phyloP scores from a whole-genome alignment of 371 early-diverging fungal species.

The Chytridium lagenaria region DNA sequence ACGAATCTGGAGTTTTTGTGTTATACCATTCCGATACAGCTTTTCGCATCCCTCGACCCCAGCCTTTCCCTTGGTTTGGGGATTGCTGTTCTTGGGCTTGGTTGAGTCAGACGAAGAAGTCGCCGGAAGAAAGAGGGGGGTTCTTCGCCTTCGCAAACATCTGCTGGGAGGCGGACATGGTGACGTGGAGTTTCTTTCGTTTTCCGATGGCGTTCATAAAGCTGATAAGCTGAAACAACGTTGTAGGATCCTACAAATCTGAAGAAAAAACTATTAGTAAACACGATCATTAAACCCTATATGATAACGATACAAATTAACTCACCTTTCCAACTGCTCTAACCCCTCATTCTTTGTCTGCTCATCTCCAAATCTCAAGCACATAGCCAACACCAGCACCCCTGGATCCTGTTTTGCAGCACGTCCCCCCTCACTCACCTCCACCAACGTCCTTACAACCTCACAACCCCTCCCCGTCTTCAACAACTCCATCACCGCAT shows the following conservation, averaged over 20 bases:
- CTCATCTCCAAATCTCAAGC: conserved; percentile 12
- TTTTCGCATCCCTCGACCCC: conserved; percentile 15
- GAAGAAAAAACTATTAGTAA: too few species aligned
- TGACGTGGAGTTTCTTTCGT: background rate
- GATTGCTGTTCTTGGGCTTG: conserved; percentile 21
- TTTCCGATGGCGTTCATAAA: background rate
- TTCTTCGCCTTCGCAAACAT: background rate
- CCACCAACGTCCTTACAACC: conserved; percentile 16
- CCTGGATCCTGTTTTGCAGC: conserved; percentile 28
- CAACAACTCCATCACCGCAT: conserved; percentile 13
- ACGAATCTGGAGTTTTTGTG: background rate
- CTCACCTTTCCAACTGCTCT: too few species aligned
- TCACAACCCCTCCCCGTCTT: conserved; percentile 12
- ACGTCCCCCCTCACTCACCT: conserved; percentile 15
- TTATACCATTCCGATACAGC: conserved; percentile 34
- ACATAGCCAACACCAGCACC: conserved; percentile 24
- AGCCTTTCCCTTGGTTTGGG: conserved; percentile 16
- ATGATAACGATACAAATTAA: too few species aligned
- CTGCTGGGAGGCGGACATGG: background rate
- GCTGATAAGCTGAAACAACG: conserved; percentile 27
- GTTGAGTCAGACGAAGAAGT: background rate
- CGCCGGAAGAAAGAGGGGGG: background rate
- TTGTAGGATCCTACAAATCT: conserved; percentile 39
- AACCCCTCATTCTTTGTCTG: conserved; percentile 15
- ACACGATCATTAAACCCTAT: too few species aligned